These are phyloP conservation scores for Neonectria punicea DNA, from an alignment of 2,329 filamentous ascomycete genomes.

Conservation along the genomic window DNA sequence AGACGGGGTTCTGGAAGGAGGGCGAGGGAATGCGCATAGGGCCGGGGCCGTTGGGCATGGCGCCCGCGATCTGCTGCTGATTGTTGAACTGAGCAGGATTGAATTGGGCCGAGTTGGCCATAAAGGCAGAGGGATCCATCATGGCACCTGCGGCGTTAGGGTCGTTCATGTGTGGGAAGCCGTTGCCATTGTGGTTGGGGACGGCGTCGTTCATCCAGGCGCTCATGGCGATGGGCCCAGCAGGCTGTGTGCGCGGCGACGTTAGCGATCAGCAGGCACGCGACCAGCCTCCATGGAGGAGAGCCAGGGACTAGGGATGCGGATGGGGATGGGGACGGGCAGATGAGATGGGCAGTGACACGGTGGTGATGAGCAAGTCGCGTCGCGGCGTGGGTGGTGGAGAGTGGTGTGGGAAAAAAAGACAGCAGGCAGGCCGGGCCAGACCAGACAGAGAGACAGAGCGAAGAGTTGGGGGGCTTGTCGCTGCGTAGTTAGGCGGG, in stretches of 20 bases:
- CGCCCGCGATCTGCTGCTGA: conserved; percentile 61
- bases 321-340: conserved; percentile 47
- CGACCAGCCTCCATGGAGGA: conserved; percentile 54
- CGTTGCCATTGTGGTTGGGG: conserved; percentile 76
- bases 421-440: conserved; percentile 30
- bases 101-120: conserved; percentile 70
- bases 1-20: conserved; percentile 78
- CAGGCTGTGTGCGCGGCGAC: conserved; percentile 54
- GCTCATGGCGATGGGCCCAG: conserved; percentile 69
- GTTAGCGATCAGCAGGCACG: conserved; percentile 58
- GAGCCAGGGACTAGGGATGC: conserved; percentile 50
- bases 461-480: conserved; percentile 22
- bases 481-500: conserved; percentile 18
- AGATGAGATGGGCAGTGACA: conserved; percentile 61
- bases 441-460: conserved; percentile 34
- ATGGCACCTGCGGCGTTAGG: conserved; percentile 66
- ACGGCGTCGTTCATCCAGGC: conserved; percentile 79
- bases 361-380: conserved; percentile 57
- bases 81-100: conserved; percentile 69
- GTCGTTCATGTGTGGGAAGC: conserved; percentile 73
- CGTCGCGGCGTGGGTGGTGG: conserved; percentile 56
- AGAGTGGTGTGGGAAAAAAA: conserved; percentile 50
- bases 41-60: conserved; percentile 84
- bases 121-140: conserved; percentile 74
- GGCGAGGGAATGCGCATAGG: conserved; percentile 85